Percentiles rank a stretch among this genome's conserved stretches.
Evolutionary conservation across 2,329 filamentous ascomycete genomes (phyloP).

Genomic region (Pseudophaeomoniella oleicola): DNA sequence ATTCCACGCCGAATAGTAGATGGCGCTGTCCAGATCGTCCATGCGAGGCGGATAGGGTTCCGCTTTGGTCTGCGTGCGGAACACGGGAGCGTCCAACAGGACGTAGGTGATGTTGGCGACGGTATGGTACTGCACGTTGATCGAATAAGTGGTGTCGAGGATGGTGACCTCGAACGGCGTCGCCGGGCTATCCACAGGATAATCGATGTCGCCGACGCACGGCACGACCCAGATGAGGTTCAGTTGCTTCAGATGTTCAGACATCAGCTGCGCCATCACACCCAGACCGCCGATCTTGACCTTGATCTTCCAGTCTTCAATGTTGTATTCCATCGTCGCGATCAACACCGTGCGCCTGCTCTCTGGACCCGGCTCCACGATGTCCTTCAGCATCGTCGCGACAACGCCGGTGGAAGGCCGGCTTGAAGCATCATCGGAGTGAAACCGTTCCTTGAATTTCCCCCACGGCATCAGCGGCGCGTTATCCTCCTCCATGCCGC

Average conservation of each 20-base stretch:
- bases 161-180: slow-evolving; percentile 48
- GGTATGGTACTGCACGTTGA: slow-evolving; percentile 47
- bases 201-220: slow-evolving; percentile 46
- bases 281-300: slow-evolving; percentile 56
- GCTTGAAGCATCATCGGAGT: too few relatives aligned
- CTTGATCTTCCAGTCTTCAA: slow-evolving; percentile 53
- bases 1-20: slow-evolving; percentile 56
- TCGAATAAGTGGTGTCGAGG: slow-evolving; percentile 42
- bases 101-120: slow-evolving; percentile 52
- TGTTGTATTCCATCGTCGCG: slow-evolving; percentile 56
- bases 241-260: slow-evolving; percentile 45
- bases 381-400: too few relatives aligned
- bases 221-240: slow-evolving; percentile 49
- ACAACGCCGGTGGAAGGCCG: too few relatives aligned
- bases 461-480: too few relatives aligned
- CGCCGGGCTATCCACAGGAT: slow-evolving; percentile 41
- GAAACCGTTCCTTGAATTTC: too few relatives aligned
- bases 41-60: slow-evolving; percentile 52
- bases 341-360: slow-evolving; percentile 48
- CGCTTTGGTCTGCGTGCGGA: slow-evolving; percentile 44
- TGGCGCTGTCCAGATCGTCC: slow-evolving; percentile 52
- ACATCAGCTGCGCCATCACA: slow-evolving; percentile 55
- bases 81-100: slow-evolving; percentile 49
- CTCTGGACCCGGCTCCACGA: too few relatives aligned
- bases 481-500: too few relatives aligned